Percentiles rank a stretch among this genome's conserved stretches.
phyloP scores from a whole-genome alignment of 1,284 basidiomycete genomes.

The Gyrodon tennesseensis region DNA sequence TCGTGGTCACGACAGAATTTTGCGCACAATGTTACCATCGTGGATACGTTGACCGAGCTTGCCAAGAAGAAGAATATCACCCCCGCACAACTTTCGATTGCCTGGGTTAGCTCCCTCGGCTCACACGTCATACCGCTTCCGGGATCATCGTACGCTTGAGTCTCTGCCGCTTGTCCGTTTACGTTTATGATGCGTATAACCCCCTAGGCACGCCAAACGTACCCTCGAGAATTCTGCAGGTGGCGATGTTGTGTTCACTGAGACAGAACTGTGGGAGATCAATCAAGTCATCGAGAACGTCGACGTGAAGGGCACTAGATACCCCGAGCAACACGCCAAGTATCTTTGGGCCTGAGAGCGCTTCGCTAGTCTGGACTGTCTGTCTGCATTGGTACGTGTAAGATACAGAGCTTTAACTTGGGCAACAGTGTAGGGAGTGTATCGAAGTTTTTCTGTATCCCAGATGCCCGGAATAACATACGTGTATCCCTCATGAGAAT shows the following conservation, averaged over 20 bases:
- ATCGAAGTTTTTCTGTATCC: too few relatives aligned
- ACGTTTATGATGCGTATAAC: background rate
- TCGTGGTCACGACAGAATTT: too few relatives aligned
- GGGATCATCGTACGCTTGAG: constrained; percentile 40
- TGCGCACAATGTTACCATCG: constrained; percentile 59
- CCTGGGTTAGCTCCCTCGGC: constrained; percentile 51
- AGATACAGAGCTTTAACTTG: too few relatives aligned
- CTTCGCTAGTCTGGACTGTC: too few relatives aligned
- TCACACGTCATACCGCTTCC: constrained; percentile 38
- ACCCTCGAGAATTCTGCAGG: constrained; percentile 35
- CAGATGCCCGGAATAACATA: too few relatives aligned
- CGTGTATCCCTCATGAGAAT: too few relatives aligned
- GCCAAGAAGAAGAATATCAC: constrained; percentile 52
- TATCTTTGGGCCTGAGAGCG: too few relatives aligned
- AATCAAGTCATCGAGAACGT: constrained; percentile 26
- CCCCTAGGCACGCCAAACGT: constrained; percentile 27
- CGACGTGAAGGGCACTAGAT: constrained; percentile 33
- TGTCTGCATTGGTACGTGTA: too few relatives aligned
- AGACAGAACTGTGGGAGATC: constrained; percentile 30
- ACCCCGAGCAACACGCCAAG: too few relatives aligned
- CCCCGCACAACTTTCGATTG: constrained; percentile 58
- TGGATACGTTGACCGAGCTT: constrained; percentile 50
- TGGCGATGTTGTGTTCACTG: constrained; percentile 29
- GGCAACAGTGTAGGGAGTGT: too few relatives aligned
- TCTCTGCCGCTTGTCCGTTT: background rate